Evolutionary conservation across 495 filamentous ascomycete genomes (phyloP).

Genomic region (Cercophora sp.): DNA sequence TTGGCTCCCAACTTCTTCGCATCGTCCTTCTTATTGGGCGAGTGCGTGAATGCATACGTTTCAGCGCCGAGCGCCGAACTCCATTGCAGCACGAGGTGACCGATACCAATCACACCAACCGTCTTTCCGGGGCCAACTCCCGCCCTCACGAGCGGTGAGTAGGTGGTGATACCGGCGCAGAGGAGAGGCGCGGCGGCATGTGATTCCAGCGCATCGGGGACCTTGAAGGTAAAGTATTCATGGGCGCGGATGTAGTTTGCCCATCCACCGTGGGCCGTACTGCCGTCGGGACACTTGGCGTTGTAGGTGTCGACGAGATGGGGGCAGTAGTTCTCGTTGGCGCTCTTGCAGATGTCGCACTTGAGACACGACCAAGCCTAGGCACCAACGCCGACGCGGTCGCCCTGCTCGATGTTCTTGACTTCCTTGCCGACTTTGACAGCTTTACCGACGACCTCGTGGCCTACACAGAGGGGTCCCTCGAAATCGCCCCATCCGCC

Average conservation of each 20-base stretch:
- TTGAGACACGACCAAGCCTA: slow-evolving; percentile 69
- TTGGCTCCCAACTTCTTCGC: slow-evolving; percentile 59
- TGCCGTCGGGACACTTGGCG: slow-evolving; percentile 27
- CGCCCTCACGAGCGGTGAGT: slow-evolving; percentile 61
- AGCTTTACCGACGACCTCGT: slow-evolving; percentile 70
- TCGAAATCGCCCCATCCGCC: slow-evolving; percentile 69
- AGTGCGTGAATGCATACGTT: slow-evolving; percentile 64
- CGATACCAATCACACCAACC: slow-evolving; percentile 67
- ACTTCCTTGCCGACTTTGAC: slow-evolving; percentile 58
- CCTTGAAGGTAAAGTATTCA: slow-evolving; percentile 72
- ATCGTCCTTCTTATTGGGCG: slow-evolving; percentile 55
- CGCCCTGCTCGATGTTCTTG: slow-evolving; percentile 59
- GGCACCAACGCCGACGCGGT: slow-evolving; percentile 76
- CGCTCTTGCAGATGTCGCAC: slow-evolving; percentile 38
- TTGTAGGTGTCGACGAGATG: slow-evolving; percentile 47
- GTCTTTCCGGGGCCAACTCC: slow-evolving; percentile 63
- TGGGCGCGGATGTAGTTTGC: slow-evolving; percentile 64
- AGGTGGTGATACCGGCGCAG: slow-evolving; percentile 74
- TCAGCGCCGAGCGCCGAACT: slow-evolving; percentile 63
- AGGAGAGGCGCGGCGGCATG: slow-evolving; percentile 70
- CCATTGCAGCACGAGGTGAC: slow-evolving; percentile 61
- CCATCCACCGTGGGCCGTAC: slow-evolving; percentile 35
- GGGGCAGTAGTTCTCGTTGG: slow-evolving; percentile 79
- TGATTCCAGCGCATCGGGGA: slow-evolving; percentile 62
- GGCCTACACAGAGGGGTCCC: slow-evolving; percentile 68